A percentile compares a stretch with the other conserved stretches of the same genome.
Conservation (phyloP, 2,329 filamentous ascomycete genomes). For the Penicillium sp. region DNA sequence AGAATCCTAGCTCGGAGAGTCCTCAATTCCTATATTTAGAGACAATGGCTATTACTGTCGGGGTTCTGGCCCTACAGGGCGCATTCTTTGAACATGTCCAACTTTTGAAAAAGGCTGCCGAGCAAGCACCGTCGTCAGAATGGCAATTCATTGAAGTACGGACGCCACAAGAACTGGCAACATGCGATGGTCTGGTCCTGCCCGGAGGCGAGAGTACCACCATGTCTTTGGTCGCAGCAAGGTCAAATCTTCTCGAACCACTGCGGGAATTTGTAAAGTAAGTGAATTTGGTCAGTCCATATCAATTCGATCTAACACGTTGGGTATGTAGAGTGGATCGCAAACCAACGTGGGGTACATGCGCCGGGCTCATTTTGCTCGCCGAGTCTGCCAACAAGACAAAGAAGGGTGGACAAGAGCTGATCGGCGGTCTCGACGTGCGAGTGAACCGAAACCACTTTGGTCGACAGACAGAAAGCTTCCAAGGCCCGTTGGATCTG, state of each 20-base stretch:
- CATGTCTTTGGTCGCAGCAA: slow-evolving; percentile 81
- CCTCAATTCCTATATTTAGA: slow-evolving; percentile 5
- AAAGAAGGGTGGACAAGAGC: slow-evolving; percentile 86
- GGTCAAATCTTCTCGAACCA: slow-evolving; percentile 78
- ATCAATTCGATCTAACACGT: slow-evolving; percentile 13
- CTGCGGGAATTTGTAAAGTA: slow-evolving; percentile 89
- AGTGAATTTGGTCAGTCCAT: slow-evolving; percentile 30
- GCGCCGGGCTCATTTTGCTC: slow-evolving; percentile 88
- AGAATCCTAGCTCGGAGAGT: background rate
- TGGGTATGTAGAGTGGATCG: slow-evolving; percentile 60
- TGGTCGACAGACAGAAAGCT: slow-evolving; percentile 88
- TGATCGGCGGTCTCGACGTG: slow-evolving; percentile 89
- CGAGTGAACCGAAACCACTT: slow-evolving; percentile 93
- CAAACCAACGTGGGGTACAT: slow-evolving; percentile 92
- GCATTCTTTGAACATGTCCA: slow-evolving; percentile 87
- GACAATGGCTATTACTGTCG: slow-evolving; percentile 53
- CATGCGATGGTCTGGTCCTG: slow-evolving; percentile 81
- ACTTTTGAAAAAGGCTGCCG: slow-evolving; percentile 68
- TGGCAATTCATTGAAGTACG: slow-evolving; percentile 77
- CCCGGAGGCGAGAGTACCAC: slow-evolving; percentile 95
- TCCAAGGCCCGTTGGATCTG: slow-evolving; percentile 72
- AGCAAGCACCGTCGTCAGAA: slow-evolving; percentile 22
- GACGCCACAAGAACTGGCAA: slow-evolving; percentile 66
- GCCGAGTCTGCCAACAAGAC: slow-evolving; percentile 83
- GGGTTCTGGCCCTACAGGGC: slow-evolving; percentile 78